Percentiles rank a stretch among this genome's conserved stretches.
These are phyloP conservation scores for Cyclotella sp. DNA, from an alignment of 108 stramenopile species.

Conservation along the genomic window DNA sequence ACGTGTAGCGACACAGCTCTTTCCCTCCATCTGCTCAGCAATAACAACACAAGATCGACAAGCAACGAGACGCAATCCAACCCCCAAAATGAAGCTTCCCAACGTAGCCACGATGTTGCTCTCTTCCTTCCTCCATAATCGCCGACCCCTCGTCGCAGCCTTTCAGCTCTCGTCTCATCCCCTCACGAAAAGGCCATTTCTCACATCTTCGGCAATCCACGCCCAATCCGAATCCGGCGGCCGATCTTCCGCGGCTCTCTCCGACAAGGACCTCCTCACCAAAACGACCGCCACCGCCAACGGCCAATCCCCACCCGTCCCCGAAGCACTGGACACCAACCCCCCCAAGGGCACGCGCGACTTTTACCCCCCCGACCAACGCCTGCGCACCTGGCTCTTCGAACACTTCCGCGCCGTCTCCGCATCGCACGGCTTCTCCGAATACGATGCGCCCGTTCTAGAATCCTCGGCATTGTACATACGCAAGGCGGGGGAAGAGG, in stretches of 20 bases:
- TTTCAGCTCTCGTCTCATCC: constrained; percentile 16
- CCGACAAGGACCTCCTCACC: constrained; percentile 64
- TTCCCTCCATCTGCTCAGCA: too few species aligned
- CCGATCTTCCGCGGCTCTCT: constrained; percentile 74
- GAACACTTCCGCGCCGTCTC: constrained; percentile 89
- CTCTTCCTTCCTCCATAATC: constrained; percentile 15
- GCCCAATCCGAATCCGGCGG: constrained; percentile 43
- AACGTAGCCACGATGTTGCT: constrained; percentile 20
- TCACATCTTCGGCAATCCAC: neutral
- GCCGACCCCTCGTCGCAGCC: constrained; percentile 25
- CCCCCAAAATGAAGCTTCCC: constrained; percentile 26
- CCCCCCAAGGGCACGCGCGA: constrained; percentile 98
- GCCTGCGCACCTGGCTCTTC: constrained; percentile 94
- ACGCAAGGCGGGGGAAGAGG: constrained; percentile 98
- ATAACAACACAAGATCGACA: neutral
- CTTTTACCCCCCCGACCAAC: constrained; percentile 97
- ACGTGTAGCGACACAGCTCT: too few species aligned
- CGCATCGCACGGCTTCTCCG: constrained; percentile 84
- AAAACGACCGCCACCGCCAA: constrained; percentile 8
- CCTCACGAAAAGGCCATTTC: too few species aligned
- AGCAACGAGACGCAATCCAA: neutral
- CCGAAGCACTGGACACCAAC: constrained; percentile 82
- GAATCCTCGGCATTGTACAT: constrained; percentile 93
- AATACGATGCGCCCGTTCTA: constrained; percentile 98
- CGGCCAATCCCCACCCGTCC: neutral